Evolutionary conservation across 495 filamentous ascomycete genomes (phyloP).

Genomic region (Podospora comata): DNA sequence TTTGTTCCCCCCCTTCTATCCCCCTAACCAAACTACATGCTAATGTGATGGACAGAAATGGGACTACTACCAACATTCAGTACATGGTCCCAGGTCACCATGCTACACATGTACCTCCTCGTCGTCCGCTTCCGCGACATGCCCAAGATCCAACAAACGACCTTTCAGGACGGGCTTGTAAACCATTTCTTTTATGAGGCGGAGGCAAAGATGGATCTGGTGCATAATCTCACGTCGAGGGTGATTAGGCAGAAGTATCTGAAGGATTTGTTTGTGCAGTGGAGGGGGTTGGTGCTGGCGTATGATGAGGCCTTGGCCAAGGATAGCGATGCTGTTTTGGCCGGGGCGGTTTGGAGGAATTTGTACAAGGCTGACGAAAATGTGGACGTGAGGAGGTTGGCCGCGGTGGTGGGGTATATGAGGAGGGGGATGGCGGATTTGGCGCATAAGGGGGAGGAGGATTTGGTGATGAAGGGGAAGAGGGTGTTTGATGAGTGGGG

Average conservation of each 20-base stretch:
- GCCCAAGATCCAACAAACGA: slow-evolving; percentile 48
- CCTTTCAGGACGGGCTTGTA: slow-evolving; percentile 52
- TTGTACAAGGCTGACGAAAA: slow-evolving; percentile 73
- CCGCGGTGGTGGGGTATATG: slow-evolving; percentile 75
- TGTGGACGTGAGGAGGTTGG: slow-evolving; percentile 67
- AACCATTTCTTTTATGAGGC: slow-evolving; percentile 93
- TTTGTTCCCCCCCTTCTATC: slow-evolving; percentile 31
- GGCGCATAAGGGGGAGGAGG: slow-evolving; percentile 60
- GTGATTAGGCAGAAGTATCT: slow-evolving; percentile 76
- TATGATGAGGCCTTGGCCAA: slow-evolving; percentile 85
- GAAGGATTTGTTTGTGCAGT: slow-evolving; percentile 88
- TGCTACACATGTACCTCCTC: slow-evolving; percentile 92
- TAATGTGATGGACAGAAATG: slow-evolving; percentile 21
- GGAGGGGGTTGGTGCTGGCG: slow-evolving; percentile 75
- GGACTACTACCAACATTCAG: slow-evolving; percentile 78
- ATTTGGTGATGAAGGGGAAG: slow-evolving; percentile 31
- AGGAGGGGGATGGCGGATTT: slow-evolving; percentile 61
- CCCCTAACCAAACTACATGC: neutral
- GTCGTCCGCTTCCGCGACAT: slow-evolving; percentile 80
- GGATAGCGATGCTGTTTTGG: slow-evolving; percentile 74
- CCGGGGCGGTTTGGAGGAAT: slow-evolving; percentile 90
- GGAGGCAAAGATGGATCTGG: slow-evolving; percentile 75
- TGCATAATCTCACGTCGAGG: slow-evolving; percentile 63
- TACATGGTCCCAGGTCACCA: slow-evolving; percentile 92
- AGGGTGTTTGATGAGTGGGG: slow-evolving; percentile 38